Percentiles rank a stretch among this genome's conserved stretches.
phyloP scores from a whole-genome alignment of 768 basidiomycete genomes.

The Agrocybe chaxingu region DNA sequence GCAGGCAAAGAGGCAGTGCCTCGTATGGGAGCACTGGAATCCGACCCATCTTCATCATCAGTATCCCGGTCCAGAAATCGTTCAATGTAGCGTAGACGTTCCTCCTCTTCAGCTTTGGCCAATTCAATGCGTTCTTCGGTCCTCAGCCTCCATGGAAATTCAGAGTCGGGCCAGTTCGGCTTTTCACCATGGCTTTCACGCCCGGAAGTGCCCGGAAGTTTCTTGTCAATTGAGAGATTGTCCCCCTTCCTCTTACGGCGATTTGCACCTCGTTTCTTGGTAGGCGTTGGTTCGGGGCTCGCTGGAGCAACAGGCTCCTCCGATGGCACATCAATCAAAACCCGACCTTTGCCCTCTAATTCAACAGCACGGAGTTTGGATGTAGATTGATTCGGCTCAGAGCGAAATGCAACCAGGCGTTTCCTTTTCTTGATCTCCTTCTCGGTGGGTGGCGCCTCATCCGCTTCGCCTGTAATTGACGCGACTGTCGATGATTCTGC shows the following conservation, averaged over 20 bases:
- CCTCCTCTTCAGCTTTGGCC: conserved; percentile 52
- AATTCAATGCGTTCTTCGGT: conserved; percentile 51
- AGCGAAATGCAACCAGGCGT: conserved; percentile 67
- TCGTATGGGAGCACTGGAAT: conserved; percentile 9
- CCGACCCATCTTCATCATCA: conserved; percentile 52
- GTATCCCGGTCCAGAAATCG: conserved; percentile 72
- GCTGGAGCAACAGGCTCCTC: conserved; percentile 29
- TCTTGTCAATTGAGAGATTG: conserved; percentile 32
- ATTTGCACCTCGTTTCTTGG: conserved; percentile 36
- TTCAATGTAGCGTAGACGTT: conserved; percentile 64
- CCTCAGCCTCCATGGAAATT: conserved; percentile 75
- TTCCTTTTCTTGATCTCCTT: conserved; percentile 65
- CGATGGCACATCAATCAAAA: conserved; percentile 56
- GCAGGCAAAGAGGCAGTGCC: conserved; percentile 16
- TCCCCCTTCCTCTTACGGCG: conserved; percentile 51
- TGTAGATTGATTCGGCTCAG: conserved; percentile 29
- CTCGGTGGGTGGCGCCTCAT: conserved; percentile 44
- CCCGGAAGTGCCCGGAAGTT: conserved; percentile 16
- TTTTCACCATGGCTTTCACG: conserved; percentile 33
- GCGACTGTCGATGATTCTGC: conserved; percentile 42
- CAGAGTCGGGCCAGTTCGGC: conserved; percentile 77
- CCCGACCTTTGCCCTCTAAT: conserved; percentile 66
- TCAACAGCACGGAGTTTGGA: conserved; percentile 58
- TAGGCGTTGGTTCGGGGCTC: conserved; percentile 26
- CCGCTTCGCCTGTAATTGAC: conserved; percentile 35